A percentile compares a stretch with the other conserved stretches of the same genome.
phyloP scores from a whole-genome alignment of 1,284 basidiomycete species.

The Vanrija pseudolonga region DNA sequence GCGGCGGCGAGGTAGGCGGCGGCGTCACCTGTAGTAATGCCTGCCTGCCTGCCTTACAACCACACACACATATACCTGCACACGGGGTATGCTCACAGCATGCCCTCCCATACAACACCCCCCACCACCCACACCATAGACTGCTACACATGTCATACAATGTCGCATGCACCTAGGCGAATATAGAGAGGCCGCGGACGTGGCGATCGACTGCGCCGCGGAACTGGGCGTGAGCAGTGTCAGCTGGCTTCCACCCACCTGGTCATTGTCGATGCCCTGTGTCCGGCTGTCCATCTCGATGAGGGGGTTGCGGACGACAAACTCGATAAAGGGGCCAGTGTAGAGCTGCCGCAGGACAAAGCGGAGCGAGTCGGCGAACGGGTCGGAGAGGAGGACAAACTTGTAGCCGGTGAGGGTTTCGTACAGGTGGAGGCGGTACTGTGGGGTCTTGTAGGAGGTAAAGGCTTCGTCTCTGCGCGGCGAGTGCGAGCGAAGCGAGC shows the following conservation, averaged over 20 bases:
- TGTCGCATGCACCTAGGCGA: slow-evolving; percentile 14
- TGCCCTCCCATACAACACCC: too few species aligned
- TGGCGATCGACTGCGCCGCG: slow-evolving; percentile 74
- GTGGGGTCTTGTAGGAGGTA: slow-evolving; percentile 81
- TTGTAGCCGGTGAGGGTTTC: slow-evolving; percentile 92
- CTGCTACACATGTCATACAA: too few species aligned
- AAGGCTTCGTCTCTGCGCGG: slow-evolving; percentile 76
- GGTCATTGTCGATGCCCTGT: slow-evolving; percentile 82
- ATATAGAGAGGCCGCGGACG: slow-evolving; percentile 52
- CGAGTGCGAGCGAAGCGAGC: background rate
- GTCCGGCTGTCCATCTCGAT: slow-evolving; percentile 73
- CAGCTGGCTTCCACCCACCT: slow-evolving; percentile 31
- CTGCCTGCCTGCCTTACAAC: too few species aligned
- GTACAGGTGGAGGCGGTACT: slow-evolving; percentile 90
- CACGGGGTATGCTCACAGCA: too few species aligned
- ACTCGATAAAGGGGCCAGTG: slow-evolving; percentile 88
- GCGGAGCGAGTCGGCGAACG: slow-evolving; percentile 72
- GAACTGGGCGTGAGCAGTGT: slow-evolving; percentile 56
- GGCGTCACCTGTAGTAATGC: too few species aligned
- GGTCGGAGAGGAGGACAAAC: slow-evolving; percentile 90
- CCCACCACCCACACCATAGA: too few species aligned
- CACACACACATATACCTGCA: too few species aligned
- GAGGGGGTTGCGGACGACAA: slow-evolving; percentile 87
- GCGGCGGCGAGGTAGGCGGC: too few species aligned
- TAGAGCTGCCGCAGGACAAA: slow-evolving; percentile 84